Percentiles rank a stretch among this genome's conserved stretches.
Conservation (phyloP, 768 basidiomycete species). For the Calvatia gigantea region DNA sequence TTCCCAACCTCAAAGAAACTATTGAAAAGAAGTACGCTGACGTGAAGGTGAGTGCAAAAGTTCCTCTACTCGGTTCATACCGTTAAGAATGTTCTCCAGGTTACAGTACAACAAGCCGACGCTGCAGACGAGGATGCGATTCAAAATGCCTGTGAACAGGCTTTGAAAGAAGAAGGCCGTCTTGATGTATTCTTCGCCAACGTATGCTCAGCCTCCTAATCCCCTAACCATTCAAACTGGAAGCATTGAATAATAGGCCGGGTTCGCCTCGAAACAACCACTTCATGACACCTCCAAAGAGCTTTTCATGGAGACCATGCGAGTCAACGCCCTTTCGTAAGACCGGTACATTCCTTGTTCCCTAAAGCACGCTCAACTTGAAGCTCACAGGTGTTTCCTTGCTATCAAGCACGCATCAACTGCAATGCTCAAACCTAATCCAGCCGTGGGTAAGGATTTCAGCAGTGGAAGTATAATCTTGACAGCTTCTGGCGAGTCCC, state of each 20-base stretch:
- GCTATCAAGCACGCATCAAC: slow-evolving; percentile 83
- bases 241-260: slow-evolving; percentile 53
- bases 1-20: slow-evolving; percentile 67
- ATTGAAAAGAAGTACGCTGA: slow-evolving; percentile 68
- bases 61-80: not conserved
- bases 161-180: slow-evolving; percentile 76
- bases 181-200: slow-evolving; percentile 97
- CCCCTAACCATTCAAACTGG: not conserved
- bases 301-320: slow-evolving; percentile 71
- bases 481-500: slow-evolving; percentile 71
- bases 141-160: slow-evolving; percentile 62
- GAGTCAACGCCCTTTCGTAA: slow-evolving; percentile 66
- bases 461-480: slow-evolving; percentile 83
- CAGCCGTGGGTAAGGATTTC: slow-evolving; percentile 62
- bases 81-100: slow-evolving; percentile 39
- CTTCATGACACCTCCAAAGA: slow-evolving; percentile 58
- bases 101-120: slow-evolving; percentile 75
- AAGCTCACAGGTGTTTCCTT: slow-evolving; percentile 69
- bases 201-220: slow-evolving; percentile 38
- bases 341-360: slow-evolving; percentile 15
- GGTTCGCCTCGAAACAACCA: slow-evolving; percentile 41
- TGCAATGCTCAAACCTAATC: slow-evolving; percentile 72
- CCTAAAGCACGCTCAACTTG: not conserved
- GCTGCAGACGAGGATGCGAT: slow-evolving; percentile 78
- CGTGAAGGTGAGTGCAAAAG: slow-evolving; percentile 55